Evolutionary conservation across 768 basidiomycete species (phyloP).

Genomic region (Candolleomyces aberdarensis): DNA sequence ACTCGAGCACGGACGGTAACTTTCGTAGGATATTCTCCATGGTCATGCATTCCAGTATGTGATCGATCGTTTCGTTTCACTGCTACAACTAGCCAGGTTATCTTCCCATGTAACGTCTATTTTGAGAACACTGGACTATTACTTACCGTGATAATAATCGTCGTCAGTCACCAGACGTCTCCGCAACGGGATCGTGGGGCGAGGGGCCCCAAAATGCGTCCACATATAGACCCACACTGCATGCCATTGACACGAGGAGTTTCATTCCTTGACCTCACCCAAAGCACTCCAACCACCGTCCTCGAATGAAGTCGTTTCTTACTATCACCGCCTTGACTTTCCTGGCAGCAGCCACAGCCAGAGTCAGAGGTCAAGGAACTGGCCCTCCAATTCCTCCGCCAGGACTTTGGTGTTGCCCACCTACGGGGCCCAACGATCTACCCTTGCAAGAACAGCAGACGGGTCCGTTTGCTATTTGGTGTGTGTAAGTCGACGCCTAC

Average conservation of each 20-base stretch:
- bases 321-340: neutral
- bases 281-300: neutral
- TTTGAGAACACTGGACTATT: too few species aligned
- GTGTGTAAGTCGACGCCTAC: slow-evolving; percentile 6
- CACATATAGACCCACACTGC: too few species aligned
- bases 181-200: too few species aligned
- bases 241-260: neutral
- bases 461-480: slow-evolving; percentile 9
- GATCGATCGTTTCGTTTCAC: too few species aligned
- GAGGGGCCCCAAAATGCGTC: too few species aligned
- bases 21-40: too few species aligned
- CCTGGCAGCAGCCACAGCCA: neutral
- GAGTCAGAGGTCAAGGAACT: neutral
- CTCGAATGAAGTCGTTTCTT: neutral
- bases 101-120: too few species aligned
- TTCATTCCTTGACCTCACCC: neutral
- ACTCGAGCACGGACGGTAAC: too few species aligned
- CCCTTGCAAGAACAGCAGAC: slow-evolving; percentile 3
- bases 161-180: too few species aligned
- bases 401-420: slow-evolving; percentile 9
- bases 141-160: too few species aligned
- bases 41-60: too few species aligned
- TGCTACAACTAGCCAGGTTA: too few species aligned
- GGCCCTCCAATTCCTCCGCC: neutral
- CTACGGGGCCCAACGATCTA: slow-evolving; percentile 4